These are phyloP conservation scores for Petunia axillaris DNA, from an alignment of 257 asterid species.

Conservation along the genomic window DNA sequence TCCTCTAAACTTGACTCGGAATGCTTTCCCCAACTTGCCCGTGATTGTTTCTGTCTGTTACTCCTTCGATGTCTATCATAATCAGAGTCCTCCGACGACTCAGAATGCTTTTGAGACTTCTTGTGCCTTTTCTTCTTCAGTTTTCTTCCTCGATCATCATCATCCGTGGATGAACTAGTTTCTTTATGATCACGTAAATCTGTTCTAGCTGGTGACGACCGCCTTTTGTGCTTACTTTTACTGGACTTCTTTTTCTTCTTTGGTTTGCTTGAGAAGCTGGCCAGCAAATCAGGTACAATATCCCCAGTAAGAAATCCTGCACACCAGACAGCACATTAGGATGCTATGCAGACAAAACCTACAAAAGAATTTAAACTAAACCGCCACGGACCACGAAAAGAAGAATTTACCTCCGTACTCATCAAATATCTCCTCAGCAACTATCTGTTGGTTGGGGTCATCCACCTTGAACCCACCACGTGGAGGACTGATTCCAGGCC, in stretches of 20 bases:
- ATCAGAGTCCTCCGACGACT: constrained; percentile 54
- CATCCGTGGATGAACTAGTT: constrained; percentile 45
- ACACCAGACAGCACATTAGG: constrained; percentile 18
- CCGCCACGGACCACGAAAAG: neutral
- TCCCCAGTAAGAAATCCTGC: constrained; percentile 81
- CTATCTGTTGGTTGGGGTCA: constrained; percentile 98
- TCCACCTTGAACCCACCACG: constrained; percentile 83
- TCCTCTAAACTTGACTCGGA: constrained; percentile 16
- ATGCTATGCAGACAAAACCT: neutral
- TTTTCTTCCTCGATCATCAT: constrained; percentile 41
- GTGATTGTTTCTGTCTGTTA: constrained; percentile 38
- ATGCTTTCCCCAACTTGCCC: constrained; percentile 12
- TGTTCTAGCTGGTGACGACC: constrained; percentile 39
- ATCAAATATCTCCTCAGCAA: constrained; percentile 95
- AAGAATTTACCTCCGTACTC: constrained; percentile 85
- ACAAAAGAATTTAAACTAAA: neutral
- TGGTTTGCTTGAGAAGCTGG: constrained; percentile 55
- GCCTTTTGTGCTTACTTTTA: constrained; percentile 59
- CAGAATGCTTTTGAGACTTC: constrained; percentile 42
- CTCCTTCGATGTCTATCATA: constrained; percentile 53
- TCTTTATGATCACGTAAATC: constrained; percentile 41
- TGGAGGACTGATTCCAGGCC: constrained; percentile 94
- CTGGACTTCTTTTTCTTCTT: constrained; percentile 49
- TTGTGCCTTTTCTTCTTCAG: constrained; percentile 51
- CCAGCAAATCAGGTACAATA: constrained; percentile 70